A percentile compares a stretch with the other conserved stretches of the same genome.
These are phyloP conservation scores for Tolypocladium ophioglossoides DNA, from an alignment of 2,329 filamentous ascomycete genomes.

Conservation along the genomic window DNA sequence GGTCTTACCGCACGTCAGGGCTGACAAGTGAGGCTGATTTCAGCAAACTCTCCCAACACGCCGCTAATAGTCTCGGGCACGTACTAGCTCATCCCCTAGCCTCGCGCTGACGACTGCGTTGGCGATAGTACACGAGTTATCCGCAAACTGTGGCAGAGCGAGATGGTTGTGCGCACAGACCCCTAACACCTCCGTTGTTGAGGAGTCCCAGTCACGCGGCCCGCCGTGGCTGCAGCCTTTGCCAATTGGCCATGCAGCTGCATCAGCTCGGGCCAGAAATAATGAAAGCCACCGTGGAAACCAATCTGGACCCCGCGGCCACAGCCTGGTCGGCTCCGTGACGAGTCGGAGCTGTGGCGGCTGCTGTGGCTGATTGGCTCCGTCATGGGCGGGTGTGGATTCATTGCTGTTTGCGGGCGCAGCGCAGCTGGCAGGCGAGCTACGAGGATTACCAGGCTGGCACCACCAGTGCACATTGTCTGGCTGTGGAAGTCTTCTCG, in stretches of 20 bases:
- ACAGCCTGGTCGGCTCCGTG: too few relatives aligned
- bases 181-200: background rate
- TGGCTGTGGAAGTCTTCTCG: background rate
- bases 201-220: background rate
- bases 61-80: background rate
- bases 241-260: background rate
- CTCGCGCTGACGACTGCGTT: background rate
- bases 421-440: too few relatives aligned
- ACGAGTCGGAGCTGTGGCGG: too few relatives aligned
- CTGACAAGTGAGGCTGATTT: background rate
- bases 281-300: background rate
- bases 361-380: too few relatives aligned
- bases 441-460: too few relatives aligned
- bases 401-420: background rate
- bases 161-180: background rate
- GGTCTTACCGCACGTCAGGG: background rate
- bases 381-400: too few relatives aligned
- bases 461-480: too few relatives aligned
- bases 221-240: background rate
- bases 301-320: background rate
- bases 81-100: background rate
- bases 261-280: background rate
- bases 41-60: background rate
- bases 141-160: background rate
- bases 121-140: background rate